Evolutionary conservation across 2,329 filamentous ascomycete species (phyloP).

Genomic region (Talaromyces verruculosus): DNA sequence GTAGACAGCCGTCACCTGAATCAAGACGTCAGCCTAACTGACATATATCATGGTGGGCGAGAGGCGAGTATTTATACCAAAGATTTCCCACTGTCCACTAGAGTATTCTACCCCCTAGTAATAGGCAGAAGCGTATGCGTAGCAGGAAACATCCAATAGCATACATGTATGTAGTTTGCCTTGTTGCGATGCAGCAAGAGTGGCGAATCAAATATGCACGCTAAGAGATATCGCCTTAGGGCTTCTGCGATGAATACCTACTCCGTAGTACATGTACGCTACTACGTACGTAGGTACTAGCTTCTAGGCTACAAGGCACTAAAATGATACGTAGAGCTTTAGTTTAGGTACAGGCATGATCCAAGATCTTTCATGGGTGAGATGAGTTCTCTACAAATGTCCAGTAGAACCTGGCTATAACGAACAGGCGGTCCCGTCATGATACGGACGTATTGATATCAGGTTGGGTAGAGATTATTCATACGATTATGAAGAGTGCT

Average conservation of each 20-base stretch:
- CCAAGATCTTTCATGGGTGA: background rate
- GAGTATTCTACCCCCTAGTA: background rate
- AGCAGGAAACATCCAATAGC: background rate
- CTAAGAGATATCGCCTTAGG: no score
- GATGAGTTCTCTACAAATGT: no score
- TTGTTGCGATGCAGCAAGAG: background rate
- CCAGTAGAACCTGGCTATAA: no score
- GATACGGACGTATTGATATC: no score
- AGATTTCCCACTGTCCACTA: background rate
- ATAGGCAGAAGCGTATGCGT: conserved; percentile 7
- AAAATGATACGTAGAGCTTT: background rate
- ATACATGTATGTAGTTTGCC: background rate
- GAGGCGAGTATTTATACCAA: conserved; percentile 1
- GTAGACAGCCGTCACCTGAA: background rate
- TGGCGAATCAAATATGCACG: background rate
- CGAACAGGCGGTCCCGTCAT: no score
- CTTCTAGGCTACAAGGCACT: background rate
- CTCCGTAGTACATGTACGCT: no score
- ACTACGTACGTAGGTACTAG: no score
- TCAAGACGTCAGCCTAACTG: no score
- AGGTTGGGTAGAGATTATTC: no score
- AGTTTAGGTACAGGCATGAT: background rate
- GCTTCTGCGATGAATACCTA: no score
- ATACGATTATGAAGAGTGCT: no score
- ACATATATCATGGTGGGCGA: background rate